Percentiles rank a stretch among this genome's conserved stretches.
These are phyloP conservation scores for Pestalotiopsis sp. DNA, from an alignment of 2,329 filamentous ascomycete genomes.

Conservation along the genomic window DNA sequence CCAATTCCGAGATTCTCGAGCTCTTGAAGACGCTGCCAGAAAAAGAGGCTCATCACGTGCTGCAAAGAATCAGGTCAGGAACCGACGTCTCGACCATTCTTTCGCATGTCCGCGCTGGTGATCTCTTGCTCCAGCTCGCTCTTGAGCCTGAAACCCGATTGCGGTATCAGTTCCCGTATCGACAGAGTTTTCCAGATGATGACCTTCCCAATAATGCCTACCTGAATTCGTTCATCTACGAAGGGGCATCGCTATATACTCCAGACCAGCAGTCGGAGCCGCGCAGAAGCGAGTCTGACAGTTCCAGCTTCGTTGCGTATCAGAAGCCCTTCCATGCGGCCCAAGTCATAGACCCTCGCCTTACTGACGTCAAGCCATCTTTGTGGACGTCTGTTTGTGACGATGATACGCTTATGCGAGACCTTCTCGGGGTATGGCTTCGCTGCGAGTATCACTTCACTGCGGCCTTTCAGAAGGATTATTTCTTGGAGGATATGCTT, in stretches of 20 bases:
- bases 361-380: conserved; percentile 32
- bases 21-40: conserved; percentile 25
- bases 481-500: conserved; percentile 42
- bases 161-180: conserved; percentile 43
- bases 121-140: conserved; percentile 39
- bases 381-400: conserved; percentile 38
- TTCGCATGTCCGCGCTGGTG: conserved; percentile 36
- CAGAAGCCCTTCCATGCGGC: conserved; percentile 40
- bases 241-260: conserved; percentile 18
- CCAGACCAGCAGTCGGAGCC: neutral
- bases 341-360: conserved; percentile 33
- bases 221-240: conserved; percentile 32
- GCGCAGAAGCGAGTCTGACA: neutral
- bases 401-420: conserved; percentile 38
- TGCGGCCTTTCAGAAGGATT: conserved; percentile 39
- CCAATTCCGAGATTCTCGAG: conserved; percentile 31
- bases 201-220: conserved; percentile 30
- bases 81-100: conserved; percentile 32
- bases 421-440: conserved; percentile 29
- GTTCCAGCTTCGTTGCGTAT: conserved; percentile 21
- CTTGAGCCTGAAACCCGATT: conserved; percentile 38
- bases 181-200: conserved; percentile 31
- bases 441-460: conserved; percentile 39
- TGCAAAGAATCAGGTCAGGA: conserved; percentile 38
- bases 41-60: conserved; percentile 34